These are phyloP conservation scores for Leccinum ochraceum DNA, from an alignment of 768 basidiomycete genomes.

Conservation along the genomic window DNA sequence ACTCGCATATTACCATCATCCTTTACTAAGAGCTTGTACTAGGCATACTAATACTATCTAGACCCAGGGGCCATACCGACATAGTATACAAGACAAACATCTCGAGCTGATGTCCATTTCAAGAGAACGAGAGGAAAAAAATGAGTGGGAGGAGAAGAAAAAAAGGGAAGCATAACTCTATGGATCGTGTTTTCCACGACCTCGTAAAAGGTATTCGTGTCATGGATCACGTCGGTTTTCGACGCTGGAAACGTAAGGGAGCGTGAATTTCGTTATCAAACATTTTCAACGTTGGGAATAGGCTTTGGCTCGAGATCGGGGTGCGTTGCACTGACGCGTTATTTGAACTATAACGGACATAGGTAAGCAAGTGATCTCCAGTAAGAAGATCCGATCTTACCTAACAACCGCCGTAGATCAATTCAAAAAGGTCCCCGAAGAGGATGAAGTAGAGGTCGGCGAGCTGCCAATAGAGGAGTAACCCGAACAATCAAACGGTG, in stretches of 20 bases:
- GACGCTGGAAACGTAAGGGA: conserved; percentile 1
- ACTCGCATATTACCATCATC: conserved; percentile 2
- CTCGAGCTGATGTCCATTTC: conserved; percentile 11
- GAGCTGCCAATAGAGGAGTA: conserved; percentile 5
- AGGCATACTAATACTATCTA: conserved; percentile 6
- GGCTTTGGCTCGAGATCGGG: not conserved
- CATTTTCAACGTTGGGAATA: not conserved
- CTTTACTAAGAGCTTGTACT: not conserved
- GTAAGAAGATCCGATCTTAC: not conserved
- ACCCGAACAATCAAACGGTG: conserved; percentile 21
- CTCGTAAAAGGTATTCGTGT: not conserved
- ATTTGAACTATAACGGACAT: not conserved
- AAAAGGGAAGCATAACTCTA: not conserved
- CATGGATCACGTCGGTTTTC: not conserved
- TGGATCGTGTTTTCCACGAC: conserved; percentile 2
- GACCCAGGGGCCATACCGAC: not conserved
- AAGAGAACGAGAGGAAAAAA: not conserved
- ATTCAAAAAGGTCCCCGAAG: conserved; percentile 9
- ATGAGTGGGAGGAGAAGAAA: too few species aligned
- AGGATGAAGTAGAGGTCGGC: conserved; percentile 10
- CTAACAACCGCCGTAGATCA: not conserved
- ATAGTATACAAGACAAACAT: conserved; percentile 10
- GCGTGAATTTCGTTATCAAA: conserved; percentile 2
- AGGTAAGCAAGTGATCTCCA: not conserved
- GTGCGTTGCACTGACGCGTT: not conserved